Evolutionary conservation across 495 filamentous ascomycete species (phyloP), one percentile per base, ranked within the genome.

Genomic region (Penicillium macrosclerotiorum): DNA sequence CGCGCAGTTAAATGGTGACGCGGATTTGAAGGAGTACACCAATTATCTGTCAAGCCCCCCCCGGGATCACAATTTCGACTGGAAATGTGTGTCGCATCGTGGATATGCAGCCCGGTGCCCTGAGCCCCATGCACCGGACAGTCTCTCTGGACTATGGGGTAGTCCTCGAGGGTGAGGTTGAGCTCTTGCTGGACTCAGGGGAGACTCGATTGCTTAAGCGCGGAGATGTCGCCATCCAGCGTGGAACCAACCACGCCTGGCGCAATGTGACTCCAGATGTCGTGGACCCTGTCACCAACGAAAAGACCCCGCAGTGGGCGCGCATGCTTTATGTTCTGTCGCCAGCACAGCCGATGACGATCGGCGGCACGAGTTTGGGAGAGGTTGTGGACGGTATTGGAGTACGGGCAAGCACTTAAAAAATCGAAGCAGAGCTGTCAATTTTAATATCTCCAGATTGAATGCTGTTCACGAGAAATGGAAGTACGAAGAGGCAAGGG

Each of bases 91-190:
- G 69, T 39, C 71, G 67, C 43, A 88, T 47, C 76, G 86, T 53
- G 55, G 88, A 63, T 77, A 86, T 74, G 68, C 84, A 23, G 65
- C 89, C 69, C 71, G 79, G 31, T 69, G 73, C 52, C 66, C 78
- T 62, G 74, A 86, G 39, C 76, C 51, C 67, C 1, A 73, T 91
- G 84, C 88, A 91, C 55, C 74, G 86, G 1, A 89, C 88, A 1
- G 74, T 83, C 47, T 79, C 73, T 1, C 55, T 90, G 2, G 87
- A 90, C 52, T 90, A 86, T 45, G 86, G 85, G 3, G 76, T 89
- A 47, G 78, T 90, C 20, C 45, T 92, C 5, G 85, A 89, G 57
- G 86, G 88, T 0, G 66, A 77, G 54, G 55, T 90, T 34, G 85
- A 91, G 62, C 85, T 89, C 59, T 80, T 86, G 76, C 81, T 70